Evolutionary conservation across 768 basidiomycete species (phyloP).

Genomic region (Tylopilus cervinicoccineus): DNA sequence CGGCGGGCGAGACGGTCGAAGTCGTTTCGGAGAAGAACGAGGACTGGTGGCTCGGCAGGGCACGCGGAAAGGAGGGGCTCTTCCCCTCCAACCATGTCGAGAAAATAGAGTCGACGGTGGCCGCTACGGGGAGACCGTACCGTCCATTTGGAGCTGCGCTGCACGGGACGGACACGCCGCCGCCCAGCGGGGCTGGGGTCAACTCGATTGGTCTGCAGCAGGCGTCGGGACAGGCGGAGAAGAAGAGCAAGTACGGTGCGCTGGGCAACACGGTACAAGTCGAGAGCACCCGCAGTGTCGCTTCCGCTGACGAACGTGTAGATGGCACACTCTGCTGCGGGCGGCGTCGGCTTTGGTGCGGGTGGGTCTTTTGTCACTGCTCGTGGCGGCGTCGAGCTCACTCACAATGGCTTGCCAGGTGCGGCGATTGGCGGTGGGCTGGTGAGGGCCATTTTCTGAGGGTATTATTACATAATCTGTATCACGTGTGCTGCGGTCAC

Average conservation of each 20-base stretch:
- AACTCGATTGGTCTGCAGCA: constrained; percentile 31
- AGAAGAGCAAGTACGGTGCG: constrained; percentile 56
- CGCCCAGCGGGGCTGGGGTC: constrained; percentile 23
- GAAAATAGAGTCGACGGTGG: constrained; percentile 35
- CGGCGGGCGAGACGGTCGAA: constrained; percentile 71
- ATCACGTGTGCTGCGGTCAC: constrained; percentile 19
- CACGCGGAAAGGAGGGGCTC: constrained; percentile 62
- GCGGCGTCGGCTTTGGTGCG: constrained; percentile 76
- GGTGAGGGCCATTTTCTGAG: constrained; percentile 34
- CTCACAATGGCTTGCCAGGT: constrained; percentile 30
- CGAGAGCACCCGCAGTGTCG: neutral
- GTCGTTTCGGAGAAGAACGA: constrained; percentile 74
- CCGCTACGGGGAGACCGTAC: constrained; percentile 20
- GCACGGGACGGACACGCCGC: constrained; percentile 32
- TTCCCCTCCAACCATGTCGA: constrained; percentile 79
- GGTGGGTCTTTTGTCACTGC: constrained; percentile 37
- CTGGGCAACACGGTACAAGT: constrained; percentile 54
- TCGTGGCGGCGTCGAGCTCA: neutral
- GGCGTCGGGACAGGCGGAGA: constrained; percentile 31
- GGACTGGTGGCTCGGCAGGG: constrained; percentile 84
- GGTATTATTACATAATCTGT: constrained; percentile 18
- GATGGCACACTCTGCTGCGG: constrained; percentile 60
- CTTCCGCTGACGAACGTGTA: constrained; percentile 21
- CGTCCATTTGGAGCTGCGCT: constrained; percentile 37
- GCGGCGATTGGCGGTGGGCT: constrained; percentile 51